Evolutionary conservation across 164 flowering plant genomes (phyloP).

Genomic region (Vitis rupestris): DNA sequence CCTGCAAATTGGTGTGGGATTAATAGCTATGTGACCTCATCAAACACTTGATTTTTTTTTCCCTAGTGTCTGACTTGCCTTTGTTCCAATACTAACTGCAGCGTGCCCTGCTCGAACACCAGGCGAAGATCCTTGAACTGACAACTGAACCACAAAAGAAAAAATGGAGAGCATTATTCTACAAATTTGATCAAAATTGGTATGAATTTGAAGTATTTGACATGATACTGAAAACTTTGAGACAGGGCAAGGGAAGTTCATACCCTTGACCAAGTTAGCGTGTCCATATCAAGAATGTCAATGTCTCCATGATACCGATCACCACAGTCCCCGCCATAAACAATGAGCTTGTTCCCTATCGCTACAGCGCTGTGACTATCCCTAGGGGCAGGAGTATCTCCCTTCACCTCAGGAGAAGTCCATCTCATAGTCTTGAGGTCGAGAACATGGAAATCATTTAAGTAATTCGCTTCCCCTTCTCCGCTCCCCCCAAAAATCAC

Average conservation of each 20-base stretch:
- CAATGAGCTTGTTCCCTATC: conserved; percentile 56
- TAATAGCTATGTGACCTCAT: too few relatives aligned
- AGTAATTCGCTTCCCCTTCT: conserved; percentile 81
- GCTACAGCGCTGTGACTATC: conserved; percentile 84
- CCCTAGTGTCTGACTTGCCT: conserved; percentile 42
- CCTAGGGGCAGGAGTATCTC: conserved; percentile 72
- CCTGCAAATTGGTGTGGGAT: conserved; percentile 36
- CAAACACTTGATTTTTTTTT: too few relatives aligned
- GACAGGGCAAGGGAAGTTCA: conserved; percentile 1
- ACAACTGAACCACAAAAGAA: conserved; percentile 39
- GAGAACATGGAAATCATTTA: conserved; percentile 83
- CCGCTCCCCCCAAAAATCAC: conserved; percentile 98
- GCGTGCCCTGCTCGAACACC: conserved; percentile 94
- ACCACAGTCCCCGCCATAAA: conserved; percentile 94
- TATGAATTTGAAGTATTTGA: too few relatives aligned
- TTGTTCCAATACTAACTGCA: conserved; percentile 60
- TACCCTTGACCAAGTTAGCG: conserved; percentile 81
- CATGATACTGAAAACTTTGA: neutral
- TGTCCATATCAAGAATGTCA: conserved; percentile 65
- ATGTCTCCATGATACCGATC: conserved; percentile 80
- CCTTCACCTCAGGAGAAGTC: conserved; percentile 67
- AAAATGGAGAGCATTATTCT: neutral
- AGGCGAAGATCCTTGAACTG: conserved; percentile 65
- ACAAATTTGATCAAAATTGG: neutral
- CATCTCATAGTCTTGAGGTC: conserved; percentile 77